Conservation (phyloP, 2,329 filamentous ascomycete genomes). For the Zasmidium angulare region DNA sequence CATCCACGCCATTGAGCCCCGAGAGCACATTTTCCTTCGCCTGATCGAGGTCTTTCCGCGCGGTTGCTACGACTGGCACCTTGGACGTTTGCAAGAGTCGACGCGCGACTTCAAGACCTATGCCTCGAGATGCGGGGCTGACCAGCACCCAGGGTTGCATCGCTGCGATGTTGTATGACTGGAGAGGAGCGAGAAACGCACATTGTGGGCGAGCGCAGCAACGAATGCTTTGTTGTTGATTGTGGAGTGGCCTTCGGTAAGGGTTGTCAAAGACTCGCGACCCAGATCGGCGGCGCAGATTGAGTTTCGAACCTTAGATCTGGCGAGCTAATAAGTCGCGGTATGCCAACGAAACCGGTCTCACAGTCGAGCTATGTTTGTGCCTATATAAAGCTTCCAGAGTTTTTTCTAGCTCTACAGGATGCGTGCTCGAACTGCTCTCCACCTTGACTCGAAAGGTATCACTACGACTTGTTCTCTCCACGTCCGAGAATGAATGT, state of each 20-base stretch:
- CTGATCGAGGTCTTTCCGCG: constrained; percentile 53
- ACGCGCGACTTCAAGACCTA: constrained; percentile 62
- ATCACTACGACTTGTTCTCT: too few species aligned
- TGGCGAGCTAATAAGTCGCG: too few species aligned
- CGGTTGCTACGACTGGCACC: constrained; percentile 61
- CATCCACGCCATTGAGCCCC: constrained; percentile 47
- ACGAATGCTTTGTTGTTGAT: background rate
- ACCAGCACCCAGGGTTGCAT: constrained; percentile 54
- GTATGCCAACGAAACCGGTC: too few species aligned
- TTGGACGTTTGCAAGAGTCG: constrained; percentile 58
- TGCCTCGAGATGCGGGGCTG: constrained; percentile 62
- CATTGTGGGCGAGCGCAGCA: background rate
- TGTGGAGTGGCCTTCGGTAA: background rate
- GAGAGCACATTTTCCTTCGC: constrained; percentile 52
- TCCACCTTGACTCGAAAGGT: too few species aligned
- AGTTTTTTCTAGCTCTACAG: too few species aligned
- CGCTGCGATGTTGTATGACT: background rate
- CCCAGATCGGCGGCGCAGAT: constrained; percentile 3
- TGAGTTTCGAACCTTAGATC: constrained; percentile 4
- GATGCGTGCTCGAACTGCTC: too few species aligned
- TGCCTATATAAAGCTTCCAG: too few species aligned
- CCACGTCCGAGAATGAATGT: too few species aligned
- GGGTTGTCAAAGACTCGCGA: background rate
- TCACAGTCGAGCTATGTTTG: too few species aligned
- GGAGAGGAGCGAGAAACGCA: background rate